Base-by-base conservation (phyloP, 225 moss, liverwort and hornwort species). In the Lunularia cruciata region DNA sequence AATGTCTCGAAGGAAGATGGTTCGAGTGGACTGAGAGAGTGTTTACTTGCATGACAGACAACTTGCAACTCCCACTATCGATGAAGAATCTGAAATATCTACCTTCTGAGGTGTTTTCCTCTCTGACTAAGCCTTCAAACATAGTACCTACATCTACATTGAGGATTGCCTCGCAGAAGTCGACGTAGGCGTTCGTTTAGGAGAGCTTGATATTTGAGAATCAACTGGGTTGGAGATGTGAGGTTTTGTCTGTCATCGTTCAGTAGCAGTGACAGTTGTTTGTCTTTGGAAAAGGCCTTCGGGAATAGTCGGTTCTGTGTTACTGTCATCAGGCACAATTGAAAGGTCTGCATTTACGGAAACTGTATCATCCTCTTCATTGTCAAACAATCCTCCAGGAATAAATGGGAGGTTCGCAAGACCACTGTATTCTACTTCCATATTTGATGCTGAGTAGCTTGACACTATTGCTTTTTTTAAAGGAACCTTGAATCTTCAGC, bases 251-350 rank as follows among this genome's bases (percentile, higher is more conserved):
- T 45, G 14, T 32, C 12, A 31, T 15, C 35, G 32, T 19, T 63
- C 39, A 49, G 57, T 8, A 30, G n/a, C 57, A 65, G 48, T 28
- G 0, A 31, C 1, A 20, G 48, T 63, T 48, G 78, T 73, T 54
- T 83, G 66, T 35, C 81, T 82, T 69, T 86, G 81, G 69, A 89
- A 94, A 11, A 95, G 77, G 28, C 75, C 78, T 47, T 92, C 90
- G 68, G 95, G 92, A 53, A 92, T 71, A 18, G 90, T 88, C 60
- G 92, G 92, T 61, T 75, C 75, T 65, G 92, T 85, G 49, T 73
- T 83, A 70, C 82, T 89, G 47, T 86, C 85, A n/a, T n/a, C n/a
- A 47, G 68, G 43, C 47, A 71, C 37, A 67, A 37, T 70, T 45
- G 73, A 63, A 74, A 48, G 46, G 58, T 72, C 82, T 73, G 19